Conservation (phyloP, 2,329 filamentous ascomycete species). For the Decorospora gaudefroyi region DNA sequence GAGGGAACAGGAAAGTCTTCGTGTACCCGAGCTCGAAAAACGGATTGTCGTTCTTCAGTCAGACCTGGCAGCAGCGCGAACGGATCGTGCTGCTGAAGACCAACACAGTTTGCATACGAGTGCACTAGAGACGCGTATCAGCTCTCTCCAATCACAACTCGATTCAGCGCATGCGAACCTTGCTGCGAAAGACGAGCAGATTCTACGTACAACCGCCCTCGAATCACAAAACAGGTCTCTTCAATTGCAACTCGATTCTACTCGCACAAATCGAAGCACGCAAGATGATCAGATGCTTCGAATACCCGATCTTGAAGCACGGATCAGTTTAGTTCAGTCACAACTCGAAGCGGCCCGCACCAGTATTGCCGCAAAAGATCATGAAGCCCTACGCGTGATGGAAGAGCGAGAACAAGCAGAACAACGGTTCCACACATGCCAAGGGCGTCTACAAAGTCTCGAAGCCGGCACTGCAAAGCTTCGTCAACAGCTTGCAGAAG, state of each 20-base stretch:
- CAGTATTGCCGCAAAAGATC: conserved; percentile 31
- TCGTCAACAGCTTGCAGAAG: conserved; percentile 43
- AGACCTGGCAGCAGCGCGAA: background rate
- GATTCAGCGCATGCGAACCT: conserved; percentile 1
- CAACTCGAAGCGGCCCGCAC: conserved; percentile 30
- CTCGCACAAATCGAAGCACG: background rate
- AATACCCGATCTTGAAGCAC: conserved; percentile 7
- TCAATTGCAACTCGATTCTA: background rate
- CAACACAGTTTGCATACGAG: conserved; percentile 5
- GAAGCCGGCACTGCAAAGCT: conserved; percentile 33
- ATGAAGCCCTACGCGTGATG: conserved; percentile 29
- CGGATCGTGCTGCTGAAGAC: conserved; percentile 3
- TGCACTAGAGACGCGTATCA: conserved; percentile 18
- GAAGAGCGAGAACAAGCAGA: conserved; percentile 35
- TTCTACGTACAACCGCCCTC: background rate
- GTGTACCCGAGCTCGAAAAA: conserved; percentile 3
- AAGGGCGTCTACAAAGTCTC: conserved; percentile 39
- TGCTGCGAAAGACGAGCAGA: conserved; percentile 4
- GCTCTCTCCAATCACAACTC: conserved; percentile 1
- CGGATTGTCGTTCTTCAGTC: conserved; percentile 1
- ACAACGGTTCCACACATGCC: conserved; percentile 30
- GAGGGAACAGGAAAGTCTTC: background rate
- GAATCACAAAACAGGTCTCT: conserved; percentile 2
- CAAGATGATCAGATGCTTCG: conserved; percentile 5
- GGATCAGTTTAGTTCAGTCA: conserved; percentile 12